Percentiles rank a stretch among this genome's conserved stretches.
Conservation (phyloP, 2,329 filamentous ascomycete genomes). For the Neonectria magnoliae region DNA sequence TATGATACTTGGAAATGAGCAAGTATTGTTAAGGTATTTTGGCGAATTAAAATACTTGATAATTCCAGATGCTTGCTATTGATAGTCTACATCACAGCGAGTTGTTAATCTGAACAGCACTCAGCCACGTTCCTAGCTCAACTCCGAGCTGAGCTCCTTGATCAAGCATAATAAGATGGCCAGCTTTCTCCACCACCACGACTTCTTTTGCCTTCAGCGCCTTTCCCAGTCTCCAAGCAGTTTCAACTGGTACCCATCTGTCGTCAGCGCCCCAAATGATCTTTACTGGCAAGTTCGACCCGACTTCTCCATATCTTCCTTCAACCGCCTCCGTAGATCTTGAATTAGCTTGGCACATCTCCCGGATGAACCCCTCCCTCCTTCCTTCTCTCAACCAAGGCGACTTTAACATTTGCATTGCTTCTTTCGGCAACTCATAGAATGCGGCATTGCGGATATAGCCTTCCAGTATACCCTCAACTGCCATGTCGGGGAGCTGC, state of each 20-base stretch:
- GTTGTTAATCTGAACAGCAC: background rate
- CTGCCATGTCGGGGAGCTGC: conserved; percentile 44
- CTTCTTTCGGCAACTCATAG: conserved; percentile 42
- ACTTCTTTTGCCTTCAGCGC: conserved; percentile 47
- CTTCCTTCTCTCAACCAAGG: conserved; percentile 48
- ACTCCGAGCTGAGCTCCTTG: conserved; percentile 51
- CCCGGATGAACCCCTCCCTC: conserved; percentile 51
- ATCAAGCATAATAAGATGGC: conserved; percentile 57
- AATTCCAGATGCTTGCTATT: no score
- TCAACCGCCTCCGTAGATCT: conserved; percentile 47
- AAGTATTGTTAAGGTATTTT: no score
- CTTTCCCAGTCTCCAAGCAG: conserved; percentile 42
- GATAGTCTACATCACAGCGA: background rate
- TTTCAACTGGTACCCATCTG: conserved; percentile 54
- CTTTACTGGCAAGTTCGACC: conserved; percentile 49
- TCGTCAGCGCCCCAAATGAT: conserved; percentile 58
- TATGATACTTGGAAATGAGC: no score
- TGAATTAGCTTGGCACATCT: conserved; percentile 48
- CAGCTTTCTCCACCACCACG: conserved; percentile 49
- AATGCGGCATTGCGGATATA: conserved; percentile 53
- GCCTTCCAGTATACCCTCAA: conserved; percentile 51
- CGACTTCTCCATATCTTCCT: conserved; percentile 48
- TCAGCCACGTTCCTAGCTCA: conserved; percentile 50
- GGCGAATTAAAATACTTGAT: no score
- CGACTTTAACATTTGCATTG: conserved; percentile 48